A percentile compares a stretch with the other conserved stretches of the same genome.
Evolutionary conservation across 306 rosid species (phyloP).

Genomic region (Glycine soja): DNA sequence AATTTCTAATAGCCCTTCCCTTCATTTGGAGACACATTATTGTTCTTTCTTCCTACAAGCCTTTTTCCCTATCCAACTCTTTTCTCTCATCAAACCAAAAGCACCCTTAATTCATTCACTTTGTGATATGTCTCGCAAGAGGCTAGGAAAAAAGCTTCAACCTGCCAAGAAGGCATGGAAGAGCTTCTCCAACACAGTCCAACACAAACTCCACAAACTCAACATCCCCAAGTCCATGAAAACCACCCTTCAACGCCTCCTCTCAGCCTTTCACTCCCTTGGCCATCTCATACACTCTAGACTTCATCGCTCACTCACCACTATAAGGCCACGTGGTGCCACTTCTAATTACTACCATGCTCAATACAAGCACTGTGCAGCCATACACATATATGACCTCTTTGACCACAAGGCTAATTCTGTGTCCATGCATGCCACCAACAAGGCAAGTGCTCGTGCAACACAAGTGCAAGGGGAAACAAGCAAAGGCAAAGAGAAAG

Average conservation of each 20-base stretch:
- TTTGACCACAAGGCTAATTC: constrained; percentile 31
- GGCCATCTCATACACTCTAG: constrained; percentile 54
- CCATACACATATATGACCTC: constrained; percentile 74
- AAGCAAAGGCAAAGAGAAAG: constrained; percentile 46
- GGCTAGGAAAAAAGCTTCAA: constrained; percentile 59
- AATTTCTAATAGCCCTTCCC: no score
- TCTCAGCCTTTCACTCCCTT: constrained; percentile 43
- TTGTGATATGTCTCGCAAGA: constrained; percentile 52
- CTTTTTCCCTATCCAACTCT: not conserved
- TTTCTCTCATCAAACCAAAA: no score
- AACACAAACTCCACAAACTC: constrained; percentile 58
- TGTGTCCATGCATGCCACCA: constrained; percentile 1
- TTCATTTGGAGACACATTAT: not conserved
- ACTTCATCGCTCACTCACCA: constrained; percentile 47
- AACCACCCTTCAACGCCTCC: constrained; percentile 54
- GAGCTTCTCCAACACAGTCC: constrained; percentile 49
- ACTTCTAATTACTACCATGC: constrained; percentile 42
- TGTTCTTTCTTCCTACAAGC: constrained; percentile 18
- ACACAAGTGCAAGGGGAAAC: constrained; percentile 46
- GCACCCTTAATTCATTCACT: not conserved
- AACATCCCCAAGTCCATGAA: constrained; percentile 52
- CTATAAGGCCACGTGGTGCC: constrained; percentile 36
- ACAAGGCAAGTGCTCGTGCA: not conserved
- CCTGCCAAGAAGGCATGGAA: constrained; percentile 71
- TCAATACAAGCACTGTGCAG: constrained; percentile 43